These are phyloP conservation scores for Physcomitrellopsis africana DNA, from an alignment of 225 moss, liverwort and hornwort species.

Conservation along the genomic window DNA sequence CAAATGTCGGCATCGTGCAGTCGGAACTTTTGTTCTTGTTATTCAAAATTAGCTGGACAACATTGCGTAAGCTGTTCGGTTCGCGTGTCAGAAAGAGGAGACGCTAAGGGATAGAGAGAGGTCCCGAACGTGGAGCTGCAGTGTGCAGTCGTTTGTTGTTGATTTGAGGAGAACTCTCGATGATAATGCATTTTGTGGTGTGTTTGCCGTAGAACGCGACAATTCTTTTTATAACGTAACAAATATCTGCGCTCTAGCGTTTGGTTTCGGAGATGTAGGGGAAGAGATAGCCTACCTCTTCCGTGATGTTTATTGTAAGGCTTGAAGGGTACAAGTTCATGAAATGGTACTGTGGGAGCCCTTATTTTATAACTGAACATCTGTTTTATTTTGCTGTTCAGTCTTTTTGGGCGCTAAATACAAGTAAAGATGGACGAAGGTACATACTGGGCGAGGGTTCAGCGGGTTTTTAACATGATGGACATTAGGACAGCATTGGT, in stretches of 20 bases:
- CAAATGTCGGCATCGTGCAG: not conserved
- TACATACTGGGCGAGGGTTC: conserved; percentile 96
- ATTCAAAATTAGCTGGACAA: not conserved
- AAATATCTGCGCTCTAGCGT: not conserved
- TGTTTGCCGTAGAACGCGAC: not conserved
- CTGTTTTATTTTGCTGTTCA: conserved; percentile 1
- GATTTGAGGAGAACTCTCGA: too few species aligned
- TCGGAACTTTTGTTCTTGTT: not conserved
- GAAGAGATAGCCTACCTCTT: not conserved
- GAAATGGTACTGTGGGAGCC: conserved; percentile 5
- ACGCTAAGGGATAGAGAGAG: not conserved
- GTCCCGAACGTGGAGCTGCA: not conserved
- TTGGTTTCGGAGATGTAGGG: not conserved
- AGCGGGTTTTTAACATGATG: conserved; percentile 96
- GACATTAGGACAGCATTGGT: conserved; percentile 93
- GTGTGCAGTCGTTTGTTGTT: not conserved
- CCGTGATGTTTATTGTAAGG: not conserved
- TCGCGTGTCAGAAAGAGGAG: not conserved
- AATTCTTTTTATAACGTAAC: not conserved
- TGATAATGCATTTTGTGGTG: conserved; percentile 10
- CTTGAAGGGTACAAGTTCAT: conserved; percentile 6
- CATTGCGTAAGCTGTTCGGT: conserved; percentile 8
- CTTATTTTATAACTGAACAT: not conserved
- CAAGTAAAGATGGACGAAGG: conserved; percentile 74
- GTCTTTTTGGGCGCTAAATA: conserved; percentile 1